Evolutionary conservation across 441 rosid species (phyloP).

Genomic region (Croton laevigatus): DNA sequence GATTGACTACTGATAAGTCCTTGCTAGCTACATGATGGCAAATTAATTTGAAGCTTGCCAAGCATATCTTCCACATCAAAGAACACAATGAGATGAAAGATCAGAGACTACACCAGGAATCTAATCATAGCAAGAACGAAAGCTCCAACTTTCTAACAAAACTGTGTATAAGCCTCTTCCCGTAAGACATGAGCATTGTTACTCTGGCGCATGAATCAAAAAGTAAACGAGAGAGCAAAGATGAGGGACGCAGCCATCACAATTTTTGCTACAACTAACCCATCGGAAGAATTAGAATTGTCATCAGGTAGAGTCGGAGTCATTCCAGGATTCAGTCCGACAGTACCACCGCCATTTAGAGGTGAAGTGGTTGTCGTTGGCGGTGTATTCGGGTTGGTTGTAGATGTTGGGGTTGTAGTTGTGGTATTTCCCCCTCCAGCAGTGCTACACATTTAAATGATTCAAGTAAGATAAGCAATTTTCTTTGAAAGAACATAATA

Average conservation of each 20-base stretch:
- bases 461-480: background rate
- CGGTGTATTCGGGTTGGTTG: conserved; percentile 35
- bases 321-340: conserved; percentile 43
- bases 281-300: conserved; percentile 39
- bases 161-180: conserved; percentile 31
- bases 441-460: conserved; percentile 36
- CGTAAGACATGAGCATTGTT: conserved; percentile 3
- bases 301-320: conserved; percentile 36
- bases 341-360: conserved; percentile 30
- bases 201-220: conserved; percentile 12
- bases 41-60: background rate
- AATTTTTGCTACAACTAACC: conserved; percentile 12
- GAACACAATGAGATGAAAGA: conserved; percentile 4
- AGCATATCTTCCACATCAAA: background rate
- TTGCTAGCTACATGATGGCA: background rate
- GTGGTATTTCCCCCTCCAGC: conserved; percentile 49
- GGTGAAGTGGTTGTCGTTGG: conserved; percentile 26
- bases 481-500: background rate
- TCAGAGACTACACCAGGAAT: background rate
- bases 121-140: conserved; percentile 16
- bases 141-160: conserved; percentile 34
- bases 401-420: conserved; percentile 28
- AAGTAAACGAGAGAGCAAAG: conserved; percentile 18
- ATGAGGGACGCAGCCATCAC: conserved; percentile 22
- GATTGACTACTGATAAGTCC: background rate